Conservation (phyloP, 352 stramenopile species). For the Aphanomyces invadans region DNA sequence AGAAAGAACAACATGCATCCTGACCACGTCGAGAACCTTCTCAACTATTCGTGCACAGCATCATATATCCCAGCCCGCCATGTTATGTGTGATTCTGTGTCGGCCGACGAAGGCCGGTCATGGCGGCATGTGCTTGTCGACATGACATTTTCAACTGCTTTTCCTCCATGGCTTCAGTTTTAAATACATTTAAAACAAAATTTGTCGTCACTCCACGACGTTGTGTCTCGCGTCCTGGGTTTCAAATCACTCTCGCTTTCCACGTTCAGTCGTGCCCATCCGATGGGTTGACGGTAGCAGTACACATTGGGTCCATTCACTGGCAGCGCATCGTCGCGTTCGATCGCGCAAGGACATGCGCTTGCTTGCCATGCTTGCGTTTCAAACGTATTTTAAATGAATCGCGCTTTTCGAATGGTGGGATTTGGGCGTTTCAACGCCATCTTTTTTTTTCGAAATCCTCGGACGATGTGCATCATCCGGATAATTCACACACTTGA, state of each 20-base stretch:
- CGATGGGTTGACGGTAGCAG: too few relatives aligned
- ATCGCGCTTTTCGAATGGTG: not conserved
- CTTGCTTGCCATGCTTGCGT: not conserved
- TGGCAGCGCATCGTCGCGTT: not conserved
- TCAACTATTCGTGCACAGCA: too few relatives aligned
- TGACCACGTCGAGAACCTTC: too few relatives aligned
- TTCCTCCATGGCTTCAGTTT: not conserved
- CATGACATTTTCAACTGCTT: not conserved
- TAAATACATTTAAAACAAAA: not conserved
- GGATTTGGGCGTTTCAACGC: constrained; percentile 8
- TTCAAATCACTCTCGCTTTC: not conserved
- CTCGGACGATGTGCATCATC: constrained; percentile 7
- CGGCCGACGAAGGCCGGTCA: too few relatives aligned
- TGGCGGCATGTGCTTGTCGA: too few relatives aligned
- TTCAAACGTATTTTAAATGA: not conserved
- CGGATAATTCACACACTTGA: not conserved
- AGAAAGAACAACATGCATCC: not conserved
- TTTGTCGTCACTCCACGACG: not conserved
- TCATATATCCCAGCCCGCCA: too few relatives aligned
- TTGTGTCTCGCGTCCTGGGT: not conserved
- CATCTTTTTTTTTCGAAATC: constrained; percentile 4
- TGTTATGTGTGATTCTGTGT: too few relatives aligned
- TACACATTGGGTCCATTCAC: not conserved
- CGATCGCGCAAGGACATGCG: not conserved
- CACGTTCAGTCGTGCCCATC: too few relatives aligned